Base-by-base conservation (phyloP, 495 filamentous ascomycete genomes). In the Daldinia childiae region DNA sequence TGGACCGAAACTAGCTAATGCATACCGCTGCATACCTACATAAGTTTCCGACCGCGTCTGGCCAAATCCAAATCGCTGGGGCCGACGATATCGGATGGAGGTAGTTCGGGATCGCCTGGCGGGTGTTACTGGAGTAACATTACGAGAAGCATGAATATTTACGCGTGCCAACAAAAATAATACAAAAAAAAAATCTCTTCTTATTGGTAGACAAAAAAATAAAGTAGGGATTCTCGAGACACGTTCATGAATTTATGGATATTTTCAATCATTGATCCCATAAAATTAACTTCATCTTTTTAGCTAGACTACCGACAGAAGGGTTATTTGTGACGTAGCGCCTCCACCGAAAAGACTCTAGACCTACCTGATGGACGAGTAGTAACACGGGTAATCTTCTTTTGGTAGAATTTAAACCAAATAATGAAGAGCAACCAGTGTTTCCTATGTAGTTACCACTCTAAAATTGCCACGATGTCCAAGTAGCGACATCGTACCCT, bases 251-350 rank as follows among this genome's bases (percentile, higher is more conserved):
- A 48, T 48, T 48, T 48, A 48, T 48, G 43, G 43, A 19, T 19
- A 24, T 12, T 21, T 4, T 21, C 19, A 14, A 48, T 48, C 8
- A 14, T 4, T 24, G 9, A 24, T 48, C 17, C 43, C 43, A 9
- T 48, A 24, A 48, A 48, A 48, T 24, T 21, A 24, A 48, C 0
- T 5, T 24, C 5, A 8, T 24, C 43, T 36, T 36, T 9, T 34
- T 7, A 45, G 41, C 17, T 21, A 21, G 41, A 21, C 41, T 45
- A 48, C 43, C 43, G 43, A 48, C 9, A 48, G 19, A 24, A 48
- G 43, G 43, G 43, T 12, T 24, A 48, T 48, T 48, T 48, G 19
- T 48, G 43, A 48, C 43, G 43, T 48, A 48, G 43, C 21, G 43
- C 17, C 17, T 24, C 43, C 43, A 48, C 43, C 43, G 19, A 21